Base-by-base conservation (phyloP, 2,329 filamentous ascomycete species). In the Onygenales sp. region DNA sequence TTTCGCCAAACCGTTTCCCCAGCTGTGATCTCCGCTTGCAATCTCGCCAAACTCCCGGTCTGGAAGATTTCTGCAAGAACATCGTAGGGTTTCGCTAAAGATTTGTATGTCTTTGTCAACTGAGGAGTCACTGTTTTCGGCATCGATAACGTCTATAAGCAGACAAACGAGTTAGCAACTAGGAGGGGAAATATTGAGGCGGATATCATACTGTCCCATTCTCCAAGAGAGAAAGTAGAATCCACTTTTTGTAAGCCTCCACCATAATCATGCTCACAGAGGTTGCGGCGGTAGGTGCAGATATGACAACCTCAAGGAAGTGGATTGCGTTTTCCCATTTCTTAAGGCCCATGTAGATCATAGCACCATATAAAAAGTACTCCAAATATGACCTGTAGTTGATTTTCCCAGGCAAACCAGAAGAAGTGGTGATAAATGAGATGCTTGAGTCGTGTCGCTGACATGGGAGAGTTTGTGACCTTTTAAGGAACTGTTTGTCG, bases 201-300 rank as follows among this genome's bases (percentile, higher is more conserved):
- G 42, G 42, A 10, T 43, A 53, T 61, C 41, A 67, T 61, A 80
- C 74, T 61, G 76, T 80, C 59, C 90, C 91, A 51, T 83, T 74
- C 6, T 81, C 76, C 14, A 98, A 73, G 52, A 96, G 76, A 51
- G 83, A 82, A 8, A 90, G 78, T 13, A 98, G 73, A 7, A 94
- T 66, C 87, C 89, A 96, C 69, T 92, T 94, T 72, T 92, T 94
- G 75, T 95, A 92, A 5, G 89, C 88, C 59, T 95, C 89, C 3
- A 87, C 76, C 86, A 93, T 93, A 50, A 94, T 78, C 66, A 83
- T 85, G 68, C 85, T 92, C 38, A 81, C 77, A 35, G 77, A 74
- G 17, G 83, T 84, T 49, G 46, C 31, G 50, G 74, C 76, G 0
- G 78, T 75, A 0, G 90, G 88, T 54, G 84, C 83, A 2, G 84